Evolutionary conservation across 1,284 basidiomycete genomes (phyloP), one percentile per base, ranked within the genome.

Genomic region (Mrakiaceae sp.): DNA sequence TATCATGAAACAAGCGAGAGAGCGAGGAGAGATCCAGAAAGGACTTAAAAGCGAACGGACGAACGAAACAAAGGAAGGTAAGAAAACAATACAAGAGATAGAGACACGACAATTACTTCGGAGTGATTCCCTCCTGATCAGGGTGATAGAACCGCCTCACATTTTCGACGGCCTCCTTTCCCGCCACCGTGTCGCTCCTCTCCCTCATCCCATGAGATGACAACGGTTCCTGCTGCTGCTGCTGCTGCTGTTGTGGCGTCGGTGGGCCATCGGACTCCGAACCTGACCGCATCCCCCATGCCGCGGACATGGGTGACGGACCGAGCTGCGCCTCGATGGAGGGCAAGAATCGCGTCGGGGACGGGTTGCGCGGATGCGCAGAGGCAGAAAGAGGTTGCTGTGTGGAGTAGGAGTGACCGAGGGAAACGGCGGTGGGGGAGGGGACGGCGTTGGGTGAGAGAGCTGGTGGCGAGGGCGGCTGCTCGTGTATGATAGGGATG

Each of bases 381-480:
- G 58, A 60, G n/a, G 49, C 39, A 14, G 58, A 60, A 6, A 49
- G 49, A 42, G 49, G 27, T 51, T 46, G 58, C 39, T 46, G 1
- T 12, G 56, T 44, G 9, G 56, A 11, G 11, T 27, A 27, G 27
- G 27, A 27, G 27, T 27, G 27, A 27, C 27, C 27, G 27, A 27
- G 27, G 27, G 27, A 27, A 27, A 27, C 27, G 27, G 27, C 4
- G 2, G 6, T 42, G 56, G 43, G 48, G 9, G 39, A 4, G 14
- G 10, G 11, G 48, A 60, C n/a, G 47, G 58, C n/a, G 27, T 42
- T 14, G 8, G 58, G 40, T 14, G 48, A 16, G 12, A 53, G 14
- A 27, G 62, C 49, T 16, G 62, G 62, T n/a, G 62, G 62, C 9
- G 62, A 63, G 6, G 62, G 62, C 16, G 62, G 62, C 55, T 63